Conservation (phyloP, 768 basidiomycete genomes). For the Mycena pura region DNA sequence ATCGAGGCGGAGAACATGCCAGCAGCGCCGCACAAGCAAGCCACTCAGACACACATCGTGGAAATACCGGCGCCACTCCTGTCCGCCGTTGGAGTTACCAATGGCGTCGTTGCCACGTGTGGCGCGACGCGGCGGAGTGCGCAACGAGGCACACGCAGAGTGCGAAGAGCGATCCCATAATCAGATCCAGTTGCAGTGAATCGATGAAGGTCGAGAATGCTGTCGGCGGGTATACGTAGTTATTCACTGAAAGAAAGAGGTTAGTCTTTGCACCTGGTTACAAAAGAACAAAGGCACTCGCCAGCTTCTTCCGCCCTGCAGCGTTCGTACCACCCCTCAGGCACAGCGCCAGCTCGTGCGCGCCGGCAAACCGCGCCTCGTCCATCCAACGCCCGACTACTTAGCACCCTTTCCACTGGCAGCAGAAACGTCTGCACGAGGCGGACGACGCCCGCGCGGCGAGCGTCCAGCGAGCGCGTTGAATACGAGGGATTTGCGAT, state of each 20-base stretch:
- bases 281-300: constrained; percentile 41
- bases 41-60: too few relatives aligned
- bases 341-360: constrained; percentile 90
- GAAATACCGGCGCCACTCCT: too few relatives aligned
- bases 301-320: constrained; percentile 87
- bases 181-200: constrained; percentile 78
- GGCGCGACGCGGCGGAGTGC: constrained; percentile 83
- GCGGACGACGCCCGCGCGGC: constrained; percentile 71
- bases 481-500: constrained; percentile 93
- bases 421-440: constrained; percentile 81
- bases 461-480: constrained; percentile 89
- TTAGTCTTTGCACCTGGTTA: neutral
- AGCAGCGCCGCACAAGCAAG: too few relatives aligned
- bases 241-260: constrained; percentile 49
- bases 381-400: constrained; percentile 68
- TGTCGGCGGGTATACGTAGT: constrained; percentile 72
- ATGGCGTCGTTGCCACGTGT: too few relatives aligned
- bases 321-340: constrained; percentile 85
- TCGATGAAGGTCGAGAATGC: constrained; percentile 72
- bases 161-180: constrained; percentile 75
- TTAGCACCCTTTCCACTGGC: constrained; percentile 34
- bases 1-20: too few relatives aligned
- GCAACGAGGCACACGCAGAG: constrained; percentile 85
- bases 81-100: too few relatives aligned
- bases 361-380: constrained; percentile 83